These are phyloP conservation scores for Triticum timopheevii DNA, from an alignment of 176 grass and related monocot species.

Conservation along the genomic window DNA sequence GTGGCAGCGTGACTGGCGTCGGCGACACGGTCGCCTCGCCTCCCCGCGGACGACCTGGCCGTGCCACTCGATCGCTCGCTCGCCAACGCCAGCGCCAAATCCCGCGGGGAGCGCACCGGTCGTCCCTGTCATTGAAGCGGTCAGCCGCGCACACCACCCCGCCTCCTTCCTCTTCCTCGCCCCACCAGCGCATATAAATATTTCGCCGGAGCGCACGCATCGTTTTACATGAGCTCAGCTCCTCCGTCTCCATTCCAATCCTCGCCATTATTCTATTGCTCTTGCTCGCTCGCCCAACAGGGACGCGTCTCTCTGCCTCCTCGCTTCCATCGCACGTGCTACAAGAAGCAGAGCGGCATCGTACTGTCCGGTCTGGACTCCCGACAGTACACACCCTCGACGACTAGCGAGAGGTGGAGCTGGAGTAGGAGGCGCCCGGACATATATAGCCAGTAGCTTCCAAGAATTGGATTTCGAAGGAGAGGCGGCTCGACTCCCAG, in stretches of 20 bases:
- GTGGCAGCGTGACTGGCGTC: conserved; percentile 41
- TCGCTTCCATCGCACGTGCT: background rate
- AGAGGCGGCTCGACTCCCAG: background rate
- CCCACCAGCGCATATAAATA: conserved; percentile 16
- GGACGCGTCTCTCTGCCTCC: background rate
- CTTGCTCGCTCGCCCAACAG: background rate
- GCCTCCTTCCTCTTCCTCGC: background rate
- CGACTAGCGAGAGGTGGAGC: background rate
- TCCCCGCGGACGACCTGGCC: conserved; percentile 5
- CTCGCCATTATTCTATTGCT: background rate
- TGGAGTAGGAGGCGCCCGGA: background rate
- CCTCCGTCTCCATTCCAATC: background rate
- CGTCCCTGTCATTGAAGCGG: conserved; percentile 33
- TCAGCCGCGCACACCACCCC: background rate
- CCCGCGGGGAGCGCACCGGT: background rate
- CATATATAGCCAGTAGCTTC: background rate
- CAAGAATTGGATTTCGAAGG: background rate
- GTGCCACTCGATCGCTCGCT: background rate
- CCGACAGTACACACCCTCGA: background rate
- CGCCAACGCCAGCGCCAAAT: background rate
- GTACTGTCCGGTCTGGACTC: background rate
- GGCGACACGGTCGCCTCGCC: conserved; percentile 43
- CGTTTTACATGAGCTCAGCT: conserved; percentile 29
- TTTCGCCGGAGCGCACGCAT: background rate
- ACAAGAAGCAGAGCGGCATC: too few species aligned